These are phyloP conservation scores for Penicillium sp. DNA, from an alignment of 2,329 filamentous ascomycete genomes.

Conservation along the genomic window DNA sequence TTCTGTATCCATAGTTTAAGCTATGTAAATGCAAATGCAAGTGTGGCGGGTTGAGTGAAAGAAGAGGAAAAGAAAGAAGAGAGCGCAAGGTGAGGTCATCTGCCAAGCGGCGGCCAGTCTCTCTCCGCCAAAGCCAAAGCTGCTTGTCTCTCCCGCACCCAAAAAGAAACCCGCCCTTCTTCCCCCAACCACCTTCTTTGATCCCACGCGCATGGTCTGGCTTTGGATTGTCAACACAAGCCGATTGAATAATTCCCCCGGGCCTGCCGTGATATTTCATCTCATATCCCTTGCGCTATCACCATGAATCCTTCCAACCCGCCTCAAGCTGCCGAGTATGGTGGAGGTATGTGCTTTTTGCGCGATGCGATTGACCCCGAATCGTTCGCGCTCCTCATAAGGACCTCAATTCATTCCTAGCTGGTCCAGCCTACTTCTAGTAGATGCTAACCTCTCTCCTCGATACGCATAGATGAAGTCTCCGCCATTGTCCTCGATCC, in stretches of 20 bases:
- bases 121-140: slow-evolving; percentile 24
- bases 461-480: slow-evolving; percentile 76
- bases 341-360: slow-evolving; percentile 51
- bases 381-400: neutral
- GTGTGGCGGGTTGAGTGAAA: slow-evolving; percentile 1
- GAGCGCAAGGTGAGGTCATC: slow-evolving; percentile 19
- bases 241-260: slow-evolving; percentile 5
- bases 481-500: slow-evolving; percentile 96
- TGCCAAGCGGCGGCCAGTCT: slow-evolving; percentile 18
- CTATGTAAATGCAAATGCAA: slow-evolving; percentile 8
- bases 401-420: neutral
- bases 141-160: slow-evolving; percentile 27
- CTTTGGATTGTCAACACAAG: slow-evolving; percentile 16
- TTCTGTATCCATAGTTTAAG: slow-evolving; percentile 39
- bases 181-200: slow-evolving; percentile 14
- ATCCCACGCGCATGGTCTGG: slow-evolving; percentile 19
- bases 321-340: slow-evolving; percentile 56
- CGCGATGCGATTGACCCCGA: slow-evolving; percentile 16
- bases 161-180: slow-evolving; percentile 29
- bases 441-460: slow-evolving; percentile 11
- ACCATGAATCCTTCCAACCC: slow-evolving; percentile 52
- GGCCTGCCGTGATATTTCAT: slow-evolving; percentile 4
- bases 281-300: slow-evolving; percentile 16
- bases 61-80: neutral
- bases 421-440: neutral